Base-by-base conservation (phyloP, 2,329 filamentous ascomycete genomes). In the Dothistroma septosporum region DNA sequence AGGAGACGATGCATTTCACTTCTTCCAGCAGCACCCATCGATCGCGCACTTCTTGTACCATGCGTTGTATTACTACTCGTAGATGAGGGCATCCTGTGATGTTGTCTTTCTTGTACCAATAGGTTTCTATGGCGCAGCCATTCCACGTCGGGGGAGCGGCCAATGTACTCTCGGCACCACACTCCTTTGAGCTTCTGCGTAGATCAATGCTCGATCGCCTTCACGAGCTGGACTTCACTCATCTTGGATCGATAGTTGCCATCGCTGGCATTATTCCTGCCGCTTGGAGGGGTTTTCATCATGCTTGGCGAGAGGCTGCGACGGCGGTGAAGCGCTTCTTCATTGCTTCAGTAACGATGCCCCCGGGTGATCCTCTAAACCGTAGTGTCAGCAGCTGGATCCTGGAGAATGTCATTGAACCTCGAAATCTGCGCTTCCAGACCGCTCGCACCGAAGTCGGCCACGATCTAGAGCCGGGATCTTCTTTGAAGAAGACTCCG, bases 381-480 rank as follows among this genome's bases (percentile, higher is more conserved):
- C 58, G 67, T 14, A 68, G 64, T 49, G 65, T 69, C 53, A 66
- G 62, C 55, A 64, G 58, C 46, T 69, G 67, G 67, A 47, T 69
- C 11, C 57, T 68, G 44, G 67, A 69, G 41, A 61, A 65, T 48
- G 60, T 69, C 35, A 61, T 69, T 16, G 55, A 67, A 22, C 64
- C 65, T 12, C 52, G 64, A 22, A 50, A 62, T 16, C 41, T 66
- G 50, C 60, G 67, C 24, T 69, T 69, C 19, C 61, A 67, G 21
- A 69, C 65, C 28, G 67, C 66, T 4, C 61, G 67, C 8, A 69
- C 67, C 1, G 64, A 67, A 21, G 33, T 66, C 6, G 61, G 62
- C 7, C 57, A 64, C n/a, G 59, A 64, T 44, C 32, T 57, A 9
- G 67, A 66, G 46, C 65, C 67, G 1, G 65, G 64, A 11, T 62